These are phyloP conservation scores for Colletotrichum truncatum DNA, from an alignment of 2,329 filamentous ascomycete species.

Conservation along the genomic window DNA sequence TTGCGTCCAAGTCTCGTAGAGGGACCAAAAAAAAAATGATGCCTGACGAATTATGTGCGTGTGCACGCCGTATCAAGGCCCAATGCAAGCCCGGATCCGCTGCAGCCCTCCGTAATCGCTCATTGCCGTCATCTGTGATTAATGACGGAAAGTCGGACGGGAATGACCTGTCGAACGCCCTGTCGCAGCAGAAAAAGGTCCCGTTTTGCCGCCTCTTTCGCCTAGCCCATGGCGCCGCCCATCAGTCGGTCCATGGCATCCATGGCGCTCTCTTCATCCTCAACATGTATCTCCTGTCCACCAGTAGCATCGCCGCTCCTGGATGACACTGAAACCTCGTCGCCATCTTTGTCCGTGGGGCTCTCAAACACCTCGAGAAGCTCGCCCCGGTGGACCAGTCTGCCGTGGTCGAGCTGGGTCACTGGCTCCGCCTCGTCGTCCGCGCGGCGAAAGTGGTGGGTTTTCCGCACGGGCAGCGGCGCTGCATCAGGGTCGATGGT, in stretches of 20 bases:
- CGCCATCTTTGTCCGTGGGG: conserved; percentile 6
- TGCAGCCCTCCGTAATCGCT: conserved; percentile 16
- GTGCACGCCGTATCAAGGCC: neutral
- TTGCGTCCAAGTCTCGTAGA: conserved; percentile 7
- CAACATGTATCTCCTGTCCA: conserved; percentile 24
- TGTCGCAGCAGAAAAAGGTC: conserved; percentile 25
- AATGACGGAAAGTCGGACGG: neutral
- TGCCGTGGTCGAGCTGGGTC: conserved; percentile 28
- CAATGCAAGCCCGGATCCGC: neutral
- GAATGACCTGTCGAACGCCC: conserved; percentile 27
- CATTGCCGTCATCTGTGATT: neutral
- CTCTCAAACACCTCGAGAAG: conserved; percentile 26
- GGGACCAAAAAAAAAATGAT: neutral
- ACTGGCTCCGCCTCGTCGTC: neutral
- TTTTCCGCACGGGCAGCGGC: neutral
- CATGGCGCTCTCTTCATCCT: conserved; percentile 24
- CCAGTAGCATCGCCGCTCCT: neutral
- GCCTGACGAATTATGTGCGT: neutral
- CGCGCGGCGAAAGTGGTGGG: neutral
- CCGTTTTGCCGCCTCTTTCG: conserved; percentile 5
- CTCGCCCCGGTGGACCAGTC: conserved; percentile 31
- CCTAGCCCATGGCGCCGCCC: conserved; percentile 9
- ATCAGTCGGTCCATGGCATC: conserved; percentile 22
- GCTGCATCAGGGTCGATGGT: conserved; percentile 13
- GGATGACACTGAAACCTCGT: conserved; percentile 15